A percentile compares a stretch with the other conserved stretches of the same genome.
These are phyloP conservation scores for Auricularia sp. DNA, from an alignment of 768 basidiomycete species.

Conservation along the genomic window DNA sequence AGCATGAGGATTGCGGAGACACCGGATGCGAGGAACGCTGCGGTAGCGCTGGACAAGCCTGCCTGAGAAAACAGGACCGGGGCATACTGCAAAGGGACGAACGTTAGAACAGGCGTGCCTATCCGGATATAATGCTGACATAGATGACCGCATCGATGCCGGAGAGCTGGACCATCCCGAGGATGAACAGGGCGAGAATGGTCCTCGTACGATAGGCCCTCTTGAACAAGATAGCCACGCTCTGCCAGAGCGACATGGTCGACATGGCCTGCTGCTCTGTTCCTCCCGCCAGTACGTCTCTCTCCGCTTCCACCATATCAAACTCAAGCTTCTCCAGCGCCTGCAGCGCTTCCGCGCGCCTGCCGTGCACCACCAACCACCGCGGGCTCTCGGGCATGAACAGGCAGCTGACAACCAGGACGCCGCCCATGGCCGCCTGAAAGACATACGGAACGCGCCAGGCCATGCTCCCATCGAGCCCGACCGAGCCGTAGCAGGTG, in stretches of 20 bases:
- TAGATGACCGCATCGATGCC: slow-evolving; percentile 27
- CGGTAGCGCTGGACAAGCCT: slow-evolving; percentile 34
- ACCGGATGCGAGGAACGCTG: slow-evolving; percentile 41
- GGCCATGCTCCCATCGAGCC: slow-evolving; percentile 19
- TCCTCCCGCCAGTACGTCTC: slow-evolving; percentile 18
- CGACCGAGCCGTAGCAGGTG: slow-evolving; percentile 27
- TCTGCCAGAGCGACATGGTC: too few relatives aligned
- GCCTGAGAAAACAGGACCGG: slow-evolving; percentile 40
- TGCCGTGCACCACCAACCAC: slow-evolving; percentile 29
- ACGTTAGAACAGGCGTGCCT: too few relatives aligned
- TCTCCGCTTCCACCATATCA: slow-evolving; percentile 17
- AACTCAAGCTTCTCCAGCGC: slow-evolving; percentile 11
- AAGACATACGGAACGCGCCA: slow-evolving; percentile 30
- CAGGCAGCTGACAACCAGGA: slow-evolving; percentile 20
- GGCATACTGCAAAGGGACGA: slow-evolving; percentile 23
- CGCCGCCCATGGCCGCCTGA: slow-evolving; percentile 21
- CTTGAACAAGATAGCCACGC: too few relatives aligned
- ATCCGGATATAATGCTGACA: slow-evolving; percentile 9
- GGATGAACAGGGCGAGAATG: slow-evolving; percentile 32
- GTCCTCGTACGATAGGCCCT: slow-evolving; percentile 19
- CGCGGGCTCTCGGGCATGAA: slow-evolving; percentile 31
- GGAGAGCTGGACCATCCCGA: slow-evolving; percentile 31
- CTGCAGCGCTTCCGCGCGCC: slow-evolving; percentile 16
- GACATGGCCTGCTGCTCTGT: slow-evolving; percentile 9
- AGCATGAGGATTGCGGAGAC: slow-evolving; percentile 37